These are phyloP conservation scores for Lobosporangium transversale DNA, from an alignment of 192 early-diverging fungal genomes.

Conservation along the genomic window DNA sequence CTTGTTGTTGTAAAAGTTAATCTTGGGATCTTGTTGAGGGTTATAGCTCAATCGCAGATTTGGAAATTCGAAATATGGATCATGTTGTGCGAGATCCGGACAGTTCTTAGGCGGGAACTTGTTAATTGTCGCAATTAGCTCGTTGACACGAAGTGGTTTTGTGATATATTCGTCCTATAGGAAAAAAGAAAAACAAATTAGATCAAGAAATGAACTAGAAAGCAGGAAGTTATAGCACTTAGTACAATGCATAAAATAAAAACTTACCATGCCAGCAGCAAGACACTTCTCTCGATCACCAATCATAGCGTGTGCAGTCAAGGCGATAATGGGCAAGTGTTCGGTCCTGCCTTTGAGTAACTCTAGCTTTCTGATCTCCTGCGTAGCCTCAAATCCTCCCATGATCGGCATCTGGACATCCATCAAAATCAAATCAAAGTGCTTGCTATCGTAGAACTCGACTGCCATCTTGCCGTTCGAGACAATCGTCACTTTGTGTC, in stretches of 20 bases:
- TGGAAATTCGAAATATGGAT: constrained; percentile 37
- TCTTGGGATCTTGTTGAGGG: constrained; percentile 33
- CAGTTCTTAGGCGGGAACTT: constrained; percentile 65
- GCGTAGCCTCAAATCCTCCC: constrained; percentile 89
- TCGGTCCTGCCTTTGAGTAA: constrained; percentile 46
- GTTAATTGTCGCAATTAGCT: constrained; percentile 74
- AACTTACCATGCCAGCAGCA: constrained; percentile 78
- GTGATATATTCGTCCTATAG: constrained; percentile 69
- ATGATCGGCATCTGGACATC: constrained; percentile 93
- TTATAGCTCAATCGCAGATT: constrained; percentile 23
- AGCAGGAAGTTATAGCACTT: no score
- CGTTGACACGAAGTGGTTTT: constrained; percentile 70
- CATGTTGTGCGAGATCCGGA: constrained; percentile 46
- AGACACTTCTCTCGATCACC: constrained; percentile 90
- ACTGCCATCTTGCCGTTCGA: constrained; percentile 84
- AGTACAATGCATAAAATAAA: no score
- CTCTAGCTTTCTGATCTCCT: constrained; percentile 79
- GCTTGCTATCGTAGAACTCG: constrained; percentile 69
- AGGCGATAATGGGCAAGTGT: constrained; percentile 82
- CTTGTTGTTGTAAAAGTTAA: constrained; percentile 32
- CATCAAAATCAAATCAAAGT: constrained; percentile 81
- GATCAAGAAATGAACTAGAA: no score
- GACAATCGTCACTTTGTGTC: constrained; percentile 80
- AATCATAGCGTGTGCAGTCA: constrained; percentile 92
- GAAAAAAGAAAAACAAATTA: constrained; percentile 1